Base-by-base conservation (phyloP, 2,329 filamentous ascomycete species). In the Aspergillus pseudoglaucus region DNA sequence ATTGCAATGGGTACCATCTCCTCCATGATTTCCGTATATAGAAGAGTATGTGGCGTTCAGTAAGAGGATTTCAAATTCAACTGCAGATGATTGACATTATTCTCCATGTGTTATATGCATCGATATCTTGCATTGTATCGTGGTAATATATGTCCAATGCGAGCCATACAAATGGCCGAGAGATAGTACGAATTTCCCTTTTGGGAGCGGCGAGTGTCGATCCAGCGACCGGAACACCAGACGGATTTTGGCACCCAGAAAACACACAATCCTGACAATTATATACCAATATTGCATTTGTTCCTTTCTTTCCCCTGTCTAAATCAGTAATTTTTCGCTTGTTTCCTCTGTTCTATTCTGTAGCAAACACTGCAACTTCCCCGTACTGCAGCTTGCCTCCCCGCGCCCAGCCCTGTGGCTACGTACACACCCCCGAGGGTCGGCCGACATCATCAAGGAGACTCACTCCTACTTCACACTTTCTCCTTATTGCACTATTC, bases 361-460 rank as follows among this genome's bases (percentile, higher is more conserved):
- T 37, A 30, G 25, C 3, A 30, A 10, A 30, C 25, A 10, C 25
- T 30, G 25, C 25, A 30, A 30, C 25, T 30, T 30, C 25, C 8
- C 25, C 25, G 25, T 30, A 30, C 25, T 30, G 25, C 9, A 30
- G 25, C 25, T 30, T 10, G 25, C 25, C 25, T 30, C 25, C 9
- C 25, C 25, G 25, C 25, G 25, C 25, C 25, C 25, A 30, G 25
- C 25, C n/a, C 37, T 39, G 37, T 39, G 37, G 37, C 37, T 20
- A 39, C 33, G 17, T 20, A 20, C 17, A 22, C 37, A 30, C 18
- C 22, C 27, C 40, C 27, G 52, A 32, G 50, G 52, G 53, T 53
- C 53, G 15, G n/a, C 40, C 40, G 49, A 52, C 49, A 48, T 55
- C 53, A 48, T 41, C 43, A 32, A 53, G 44, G 49, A 49, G 47